phyloP scores from a whole-genome alignment of 23 red algal species.

The Gracilaria gracilis region DNA sequence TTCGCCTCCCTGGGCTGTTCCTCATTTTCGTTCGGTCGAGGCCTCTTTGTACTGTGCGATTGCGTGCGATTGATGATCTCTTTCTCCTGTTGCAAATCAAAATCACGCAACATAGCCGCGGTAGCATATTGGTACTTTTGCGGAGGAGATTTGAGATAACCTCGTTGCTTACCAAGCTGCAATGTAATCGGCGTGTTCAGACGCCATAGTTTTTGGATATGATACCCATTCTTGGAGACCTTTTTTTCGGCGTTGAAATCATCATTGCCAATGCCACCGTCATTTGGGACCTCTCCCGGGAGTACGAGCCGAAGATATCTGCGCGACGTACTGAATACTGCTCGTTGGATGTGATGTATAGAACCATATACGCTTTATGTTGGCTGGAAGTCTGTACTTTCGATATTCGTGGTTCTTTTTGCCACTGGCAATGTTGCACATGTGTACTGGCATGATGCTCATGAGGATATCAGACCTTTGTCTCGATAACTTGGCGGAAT shows the following conservation, averaged over 20 bases:
- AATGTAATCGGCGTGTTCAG: neutral
- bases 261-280: constrained; percentile 36
- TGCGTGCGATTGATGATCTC: too few species aligned
- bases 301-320: neutral
- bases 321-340: neutral
- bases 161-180: neutral
- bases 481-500: neutral
- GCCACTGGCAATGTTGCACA: constrained; percentile 28
- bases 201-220: constrained; percentile 15
- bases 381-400: constrained; percentile 2
- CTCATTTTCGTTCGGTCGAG: too few species aligned
- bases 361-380: constrained; percentile 14
- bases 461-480: constrained; percentile 6
- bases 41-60: too few species aligned
- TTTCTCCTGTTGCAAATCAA: neutral
- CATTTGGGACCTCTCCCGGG: neutral
- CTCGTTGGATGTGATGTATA: constrained; percentile 1
- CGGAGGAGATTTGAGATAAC: constrained; percentile 2
- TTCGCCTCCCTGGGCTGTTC: too few species aligned
- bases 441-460: constrained; percentile 24
- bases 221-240: constrained; percentile 15
- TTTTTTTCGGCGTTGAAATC: constrained; percentile 28
- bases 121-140: constrained; percentile 15
- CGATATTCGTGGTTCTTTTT: constrained; percentile 20
- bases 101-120: neutral